Percentiles rank a stretch among this genome's conserved stretches.
These are phyloP conservation scores for Daldinia caldariorum DNA, from an alignment of 495 filamentous ascomycete species.

Conservation along the genomic window DNA sequence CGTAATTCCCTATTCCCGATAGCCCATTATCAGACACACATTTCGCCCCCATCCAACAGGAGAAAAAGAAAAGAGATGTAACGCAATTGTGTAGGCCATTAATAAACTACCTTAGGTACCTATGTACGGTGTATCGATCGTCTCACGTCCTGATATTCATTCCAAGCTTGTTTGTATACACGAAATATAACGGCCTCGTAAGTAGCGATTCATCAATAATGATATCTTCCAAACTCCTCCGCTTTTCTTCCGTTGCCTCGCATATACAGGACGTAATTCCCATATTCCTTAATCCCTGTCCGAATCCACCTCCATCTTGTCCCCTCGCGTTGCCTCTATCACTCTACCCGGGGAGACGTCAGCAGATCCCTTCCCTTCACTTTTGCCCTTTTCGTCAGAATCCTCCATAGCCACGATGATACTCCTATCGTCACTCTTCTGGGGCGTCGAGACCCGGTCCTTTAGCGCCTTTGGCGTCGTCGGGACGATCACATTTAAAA, in stretches of 20 bases:
- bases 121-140: conserved; percentile 10
- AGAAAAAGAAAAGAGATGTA: no score
- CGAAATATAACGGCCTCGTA: conserved; percentile 24
- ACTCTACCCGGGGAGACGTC: conserved; percentile 15
- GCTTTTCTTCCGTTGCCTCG: conserved; percentile 22
- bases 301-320: conserved; percentile 44
- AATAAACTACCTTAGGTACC: no score
- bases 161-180: conserved; percentile 32
- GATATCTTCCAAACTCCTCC: conserved; percentile 26
- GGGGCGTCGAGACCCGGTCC: conserved; percentile 65
- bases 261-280: conserved; percentile 24
- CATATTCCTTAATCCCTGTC: conserved; percentile 35
- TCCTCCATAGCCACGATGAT: conserved; percentile 70
- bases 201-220: conserved; percentile 8
- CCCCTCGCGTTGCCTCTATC: conserved; percentile 26
- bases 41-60: background rate
- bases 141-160: conserved; percentile 19
- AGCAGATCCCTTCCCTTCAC: conserved; percentile 33
- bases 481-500: conserved; percentile 94
- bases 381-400: conserved; percentile 63
- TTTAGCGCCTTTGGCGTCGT: conserved; percentile 72
- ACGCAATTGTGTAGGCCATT: conserved; percentile 1
- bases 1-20: background rate
- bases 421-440: conserved; percentile 53
- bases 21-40: background rate